Percentiles rank a stretch among this genome's conserved stretches.
Conservation (phyloP, 192 early-diverging fungal genomes). For the Polychytrium aggregatum region DNA sequence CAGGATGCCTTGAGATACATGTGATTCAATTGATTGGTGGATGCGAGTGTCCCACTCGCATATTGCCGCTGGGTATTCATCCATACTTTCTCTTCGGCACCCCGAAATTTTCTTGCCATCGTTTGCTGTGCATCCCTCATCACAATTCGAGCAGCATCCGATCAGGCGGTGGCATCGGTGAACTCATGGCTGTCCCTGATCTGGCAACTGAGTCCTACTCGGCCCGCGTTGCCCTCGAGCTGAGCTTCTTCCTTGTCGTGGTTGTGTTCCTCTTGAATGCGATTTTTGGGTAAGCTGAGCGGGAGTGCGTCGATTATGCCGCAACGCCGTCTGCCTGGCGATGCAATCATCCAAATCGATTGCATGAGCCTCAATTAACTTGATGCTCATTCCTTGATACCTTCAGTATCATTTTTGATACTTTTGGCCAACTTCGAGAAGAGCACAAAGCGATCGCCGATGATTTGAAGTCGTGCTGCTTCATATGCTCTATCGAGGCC, state of each 20-base stretch:
- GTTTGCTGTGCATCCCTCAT: too few relatives aligned
- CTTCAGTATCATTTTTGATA: constrained; percentile 24
- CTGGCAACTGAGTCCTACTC: constrained; percentile 11
- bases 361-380: too few relatives aligned
- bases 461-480: constrained; percentile 17
- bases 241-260: constrained; percentile 22
- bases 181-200: constrained; percentile 16
- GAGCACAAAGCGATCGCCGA: constrained; percentile 21
- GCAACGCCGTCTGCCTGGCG: too few relatives aligned
- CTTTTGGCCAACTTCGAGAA: constrained; percentile 25
- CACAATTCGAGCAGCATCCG: constrained; percentile 10
- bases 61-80: too few relatives aligned
- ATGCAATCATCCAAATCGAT: too few relatives aligned
- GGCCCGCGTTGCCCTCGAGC: constrained; percentile 15
- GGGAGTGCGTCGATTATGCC: too few relatives aligned
- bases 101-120: background rate
- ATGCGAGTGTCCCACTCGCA: too few relatives aligned
- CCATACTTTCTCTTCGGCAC: too few relatives aligned
- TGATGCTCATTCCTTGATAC: too few relatives aligned
- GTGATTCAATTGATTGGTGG: too few relatives aligned
- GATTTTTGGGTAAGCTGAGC: constrained; percentile 15
- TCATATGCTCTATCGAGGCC: constrained; percentile 24
- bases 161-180: constrained; percentile 23
- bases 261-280: constrained; percentile 27
- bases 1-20: too few relatives aligned